phyloP scores from a whole-genome alignment of 495 filamentous ascomycete genomes.

The Pyrenula aspistea region DNA sequence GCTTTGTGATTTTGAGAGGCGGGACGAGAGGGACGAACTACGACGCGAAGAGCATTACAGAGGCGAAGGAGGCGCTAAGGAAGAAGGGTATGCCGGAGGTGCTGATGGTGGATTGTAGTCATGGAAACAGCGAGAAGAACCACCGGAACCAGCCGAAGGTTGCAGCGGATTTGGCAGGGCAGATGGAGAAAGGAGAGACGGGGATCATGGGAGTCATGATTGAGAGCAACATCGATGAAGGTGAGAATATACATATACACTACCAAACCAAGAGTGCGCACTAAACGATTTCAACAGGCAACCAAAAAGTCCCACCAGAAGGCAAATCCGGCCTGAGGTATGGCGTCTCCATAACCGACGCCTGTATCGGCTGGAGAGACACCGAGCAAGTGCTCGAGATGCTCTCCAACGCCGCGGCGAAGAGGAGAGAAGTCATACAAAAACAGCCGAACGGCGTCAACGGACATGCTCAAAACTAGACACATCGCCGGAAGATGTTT shows the following conservation, averaged over 20 bases:
- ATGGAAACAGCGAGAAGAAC: slow-evolving; percentile 92
- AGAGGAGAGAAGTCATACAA: slow-evolving; percentile 8
- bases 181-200: slow-evolving; percentile 71
- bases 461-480: too few relatives aligned
- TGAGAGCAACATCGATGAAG: slow-evolving; percentile 93
- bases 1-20: slow-evolving; percentile 93
- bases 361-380: slow-evolving; percentile 90
- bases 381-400: slow-evolving; percentile 71
- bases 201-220: slow-evolving; percentile 98
- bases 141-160: slow-evolving; percentile 98
- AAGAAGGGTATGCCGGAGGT: slow-evolving; percentile 55
- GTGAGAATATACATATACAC: slow-evolving; percentile 24
- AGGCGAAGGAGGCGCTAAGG: slow-evolving; percentile 56
- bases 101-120: slow-evolving; percentile 97
- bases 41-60: slow-evolving; percentile 70
- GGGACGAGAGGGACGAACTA: slow-evolving; percentile 92
- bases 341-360: slow-evolving; percentile 95
- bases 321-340: slow-evolving; percentile 85
- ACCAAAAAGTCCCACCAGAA: slow-evolving; percentile 84
- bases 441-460: background rate
- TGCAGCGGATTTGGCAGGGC: slow-evolving; percentile 66
- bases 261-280: too few relatives aligned
- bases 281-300: too few relatives aligned
- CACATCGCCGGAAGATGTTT: too few relatives aligned
- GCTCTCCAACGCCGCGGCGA: slow-evolving; percentile 71